Evolutionary conservation across 2,329 filamentous ascomycete genomes (phyloP).

Genomic region (Neocucurbitaria cava): DNA sequence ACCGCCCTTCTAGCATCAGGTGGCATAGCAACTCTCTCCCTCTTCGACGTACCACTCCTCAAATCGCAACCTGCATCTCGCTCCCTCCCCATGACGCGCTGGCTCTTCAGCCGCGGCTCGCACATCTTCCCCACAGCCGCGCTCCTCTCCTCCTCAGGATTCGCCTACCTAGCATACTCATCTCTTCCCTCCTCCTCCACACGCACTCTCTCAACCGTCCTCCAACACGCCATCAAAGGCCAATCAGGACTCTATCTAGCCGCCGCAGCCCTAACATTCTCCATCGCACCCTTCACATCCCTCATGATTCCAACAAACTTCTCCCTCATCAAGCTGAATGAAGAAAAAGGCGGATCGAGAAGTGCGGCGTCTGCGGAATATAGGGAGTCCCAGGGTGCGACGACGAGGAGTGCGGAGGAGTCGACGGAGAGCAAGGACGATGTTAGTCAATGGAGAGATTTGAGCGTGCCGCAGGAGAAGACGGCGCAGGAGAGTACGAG

Average conservation of each 20-base stretch:
- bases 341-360: constrained; percentile 22
- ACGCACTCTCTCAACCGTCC: neutral
- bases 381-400: neutral
- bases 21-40: constrained; percentile 43
- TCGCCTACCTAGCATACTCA: constrained; percentile 33
- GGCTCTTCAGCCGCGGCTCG: constrained; percentile 49
- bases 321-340: constrained; percentile 31
- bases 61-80: constrained; percentile 47
- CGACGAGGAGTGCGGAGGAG: constrained; percentile 25
- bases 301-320: constrained; percentile 18
- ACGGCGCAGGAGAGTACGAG: constrained; percentile 17
- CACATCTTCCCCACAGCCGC: constrained; percentile 44
- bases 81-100: constrained; percentile 45
- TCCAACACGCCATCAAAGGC: constrained; percentile 6
- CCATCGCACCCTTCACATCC: constrained; percentile 25
- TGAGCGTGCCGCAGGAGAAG: constrained; percentile 29
- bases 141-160: constrained; percentile 35
- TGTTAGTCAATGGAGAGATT: constrained; percentile 35
- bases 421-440: constrained; percentile 28
- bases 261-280: constrained; percentile 25
- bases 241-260: constrained; percentile 15
- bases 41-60: constrained; percentile 43
- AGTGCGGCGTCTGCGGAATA: constrained; percentile 15
- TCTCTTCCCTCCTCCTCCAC: constrained; percentile 6
- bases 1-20: constrained; percentile 43